These are phyloP conservation scores for Vitis hybrid DNA, from an alignment of 177 flowering plant species.

Conservation along the genomic window DNA sequence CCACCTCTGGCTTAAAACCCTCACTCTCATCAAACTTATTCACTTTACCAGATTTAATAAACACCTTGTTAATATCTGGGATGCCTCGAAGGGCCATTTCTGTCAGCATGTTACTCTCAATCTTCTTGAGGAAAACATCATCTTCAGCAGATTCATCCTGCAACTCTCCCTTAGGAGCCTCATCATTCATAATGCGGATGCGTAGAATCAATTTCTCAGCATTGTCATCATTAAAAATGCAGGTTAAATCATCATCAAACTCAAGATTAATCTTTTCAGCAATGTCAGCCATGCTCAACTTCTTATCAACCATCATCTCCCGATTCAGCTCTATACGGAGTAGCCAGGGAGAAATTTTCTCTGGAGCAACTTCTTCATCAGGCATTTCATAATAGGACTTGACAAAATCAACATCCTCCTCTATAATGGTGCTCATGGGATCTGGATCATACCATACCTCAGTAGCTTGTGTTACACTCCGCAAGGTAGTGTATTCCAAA, in stretches of 20 bases:
- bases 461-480: constrained; percentile 97
- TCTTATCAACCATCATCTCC: constrained; percentile 99
- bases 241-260: constrained; percentile 91
- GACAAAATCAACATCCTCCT: constrained; percentile 94
- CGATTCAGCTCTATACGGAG: constrained; percentile 95
- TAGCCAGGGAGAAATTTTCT: constrained; percentile 97
- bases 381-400: constrained; percentile 99
- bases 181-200: constrained; percentile 98
- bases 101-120: constrained; percentile 94
- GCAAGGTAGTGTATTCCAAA: constrained; percentile 86
- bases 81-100: constrained; percentile 98
- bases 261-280: constrained; percentile 95
- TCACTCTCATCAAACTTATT: constrained; percentile 81
- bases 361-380: constrained; percentile 94
- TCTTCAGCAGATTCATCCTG: constrained; percentile 78
- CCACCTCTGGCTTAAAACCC: constrained; percentile 79
- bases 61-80: constrained; percentile 95
- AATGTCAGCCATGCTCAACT: constrained; percentile 95
- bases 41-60: constrained; percentile 73
- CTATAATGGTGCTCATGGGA: constrained; percentile 94
- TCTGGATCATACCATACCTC: constrained; percentile 99
- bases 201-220: constrained; percentile 95
- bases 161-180: constrained; percentile 87
- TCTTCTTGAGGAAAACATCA: constrained; percentile 97
- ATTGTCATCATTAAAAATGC: constrained; percentile 97